Percentiles rank a stretch among this genome's conserved stretches.
Conservation (phyloP, 306 rosid species). For the Inga oerstediana region DNA sequence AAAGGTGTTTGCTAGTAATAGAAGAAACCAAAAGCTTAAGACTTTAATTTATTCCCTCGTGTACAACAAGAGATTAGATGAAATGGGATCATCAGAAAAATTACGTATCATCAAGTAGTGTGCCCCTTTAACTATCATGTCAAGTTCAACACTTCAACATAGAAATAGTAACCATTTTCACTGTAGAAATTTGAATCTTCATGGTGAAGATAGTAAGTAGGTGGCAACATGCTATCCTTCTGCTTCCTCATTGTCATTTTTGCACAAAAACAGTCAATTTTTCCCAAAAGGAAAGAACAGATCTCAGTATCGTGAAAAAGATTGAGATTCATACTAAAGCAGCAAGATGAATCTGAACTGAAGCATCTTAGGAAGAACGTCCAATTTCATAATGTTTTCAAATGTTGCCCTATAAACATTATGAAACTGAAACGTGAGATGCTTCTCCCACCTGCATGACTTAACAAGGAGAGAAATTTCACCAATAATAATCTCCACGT, state of each 20-base stretch:
- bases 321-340: conserved; percentile 23
- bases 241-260: conserved; percentile 17
- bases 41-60: background rate
- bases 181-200: conserved; percentile 3
- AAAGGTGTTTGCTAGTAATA: background rate
- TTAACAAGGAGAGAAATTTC: conserved; percentile 31
- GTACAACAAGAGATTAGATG: background rate
- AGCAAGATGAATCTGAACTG: conserved; percentile 28
- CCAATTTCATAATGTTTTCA: conserved; percentile 30
- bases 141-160: conserved; percentile 26
- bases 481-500: conserved; percentile 12
- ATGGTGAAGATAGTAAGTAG: conserved; percentile 15
- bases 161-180: conserved; percentile 15
- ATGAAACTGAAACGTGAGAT: conserved; percentile 41
- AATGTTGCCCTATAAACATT: conserved; percentile 34
- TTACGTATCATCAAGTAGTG: conserved; percentile 2
- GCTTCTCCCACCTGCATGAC: conserved; percentile 34
- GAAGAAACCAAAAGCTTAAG: background rate
- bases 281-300: background rate
- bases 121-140: conserved; percentile 23
- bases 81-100: conserved; percentile 9
- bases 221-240: conserved; percentile 20
- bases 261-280: background rate
- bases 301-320: conserved; percentile 27
- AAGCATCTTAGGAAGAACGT: conserved; percentile 41